These are phyloP conservation scores for Alternaria metachromatica DNA, from an alignment of 2,329 filamentous ascomycete species.

Conservation along the genomic window DNA sequence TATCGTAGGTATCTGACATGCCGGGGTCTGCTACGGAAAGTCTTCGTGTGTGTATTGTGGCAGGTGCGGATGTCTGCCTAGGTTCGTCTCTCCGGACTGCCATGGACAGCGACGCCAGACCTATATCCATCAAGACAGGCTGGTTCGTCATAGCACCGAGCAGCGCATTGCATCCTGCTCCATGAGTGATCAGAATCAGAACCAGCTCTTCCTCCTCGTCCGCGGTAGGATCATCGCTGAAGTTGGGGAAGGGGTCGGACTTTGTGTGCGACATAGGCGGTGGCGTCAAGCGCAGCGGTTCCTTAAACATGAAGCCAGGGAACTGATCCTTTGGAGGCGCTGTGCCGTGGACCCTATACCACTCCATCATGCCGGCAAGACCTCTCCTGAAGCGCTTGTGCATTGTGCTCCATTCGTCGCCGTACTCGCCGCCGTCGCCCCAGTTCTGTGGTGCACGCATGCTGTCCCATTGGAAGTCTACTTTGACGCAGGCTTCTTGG, in stretches of 20 bases:
- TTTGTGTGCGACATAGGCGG: slow-evolving; percentile 23
- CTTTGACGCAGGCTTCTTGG: slow-evolving; percentile 79
- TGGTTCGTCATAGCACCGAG: slow-evolving; percentile 92
- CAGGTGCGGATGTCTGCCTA: slow-evolving; percentile 31
- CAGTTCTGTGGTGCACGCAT: slow-evolving; percentile 79
- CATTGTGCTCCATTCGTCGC: slow-evolving; percentile 96
- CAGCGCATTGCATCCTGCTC: slow-evolving; percentile 93
- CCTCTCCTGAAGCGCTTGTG: slow-evolving; percentile 86
- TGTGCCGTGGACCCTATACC: slow-evolving; percentile 69
- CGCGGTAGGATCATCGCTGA: slow-evolving; percentile 45
- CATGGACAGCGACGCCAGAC: slow-evolving; percentile 90
- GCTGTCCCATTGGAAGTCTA: slow-evolving; percentile 98
- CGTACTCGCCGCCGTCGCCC: slow-evolving; percentile 85
- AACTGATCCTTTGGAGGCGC: slow-evolving; percentile 42
- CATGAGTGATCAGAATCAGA: slow-evolving; percentile 88
- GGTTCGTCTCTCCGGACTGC: slow-evolving; percentile 56
- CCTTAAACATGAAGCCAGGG: slow-evolving; percentile 43
- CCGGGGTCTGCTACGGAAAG: slow-evolving; percentile 53
- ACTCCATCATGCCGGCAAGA: slow-evolving; percentile 78
- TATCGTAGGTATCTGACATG: slow-evolving; percentile 69
- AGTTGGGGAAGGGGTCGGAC: slow-evolving; percentile 40
- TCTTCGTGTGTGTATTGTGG: slow-evolving; percentile 38
- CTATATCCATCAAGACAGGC: slow-evolving; percentile 88
- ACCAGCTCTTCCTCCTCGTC: slow-evolving; percentile 72
- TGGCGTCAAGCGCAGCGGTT: slow-evolving; percentile 18